These are phyloP conservation scores for Jaltomata sinuosa DNA, from an alignment of 257 asterid species.

Conservation along the genomic window DNA sequence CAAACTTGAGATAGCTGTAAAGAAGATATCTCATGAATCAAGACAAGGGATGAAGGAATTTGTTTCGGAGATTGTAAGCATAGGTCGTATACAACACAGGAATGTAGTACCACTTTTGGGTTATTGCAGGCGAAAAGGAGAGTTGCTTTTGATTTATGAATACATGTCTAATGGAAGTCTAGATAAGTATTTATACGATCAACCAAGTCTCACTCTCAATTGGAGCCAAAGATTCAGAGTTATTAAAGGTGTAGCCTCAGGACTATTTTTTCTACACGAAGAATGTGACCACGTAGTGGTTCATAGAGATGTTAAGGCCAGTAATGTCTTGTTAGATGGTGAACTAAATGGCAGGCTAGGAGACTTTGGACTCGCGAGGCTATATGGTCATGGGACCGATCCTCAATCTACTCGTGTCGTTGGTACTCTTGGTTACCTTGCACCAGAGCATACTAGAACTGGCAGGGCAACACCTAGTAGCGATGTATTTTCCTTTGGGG, in stretches of 20 bases:
- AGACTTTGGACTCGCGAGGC: neutral
- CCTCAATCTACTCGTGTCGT: neutral
- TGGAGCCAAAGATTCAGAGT: neutral
- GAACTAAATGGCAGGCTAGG: neutral
- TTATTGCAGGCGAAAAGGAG: neutral
- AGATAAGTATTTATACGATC: constrained; percentile 18
- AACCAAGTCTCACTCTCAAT: neutral
- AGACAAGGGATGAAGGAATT: neutral
- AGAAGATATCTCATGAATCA: constrained; percentile 24
- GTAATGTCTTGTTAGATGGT: constrained; percentile 29
- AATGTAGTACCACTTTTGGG: neutral
- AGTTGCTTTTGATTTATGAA: neutral
- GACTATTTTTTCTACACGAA: neutral
- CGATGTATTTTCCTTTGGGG: neutral
- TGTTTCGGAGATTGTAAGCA: neutral
- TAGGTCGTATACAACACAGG: neutral
- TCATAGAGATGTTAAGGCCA: constrained; percentile 1
- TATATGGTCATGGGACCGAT: neutral
- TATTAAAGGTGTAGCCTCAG: neutral
- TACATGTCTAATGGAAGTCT: constrained; percentile 32
- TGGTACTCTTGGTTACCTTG: constrained; percentile 3
- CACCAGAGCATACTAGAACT: neutral
- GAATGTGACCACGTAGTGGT: neutral
- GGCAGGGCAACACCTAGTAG: neutral
- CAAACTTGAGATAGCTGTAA: constrained; percentile 37